Conservation (phyloP, 805 yeast species). For the Yamadazyma takamatsuzukensis region DNA sequence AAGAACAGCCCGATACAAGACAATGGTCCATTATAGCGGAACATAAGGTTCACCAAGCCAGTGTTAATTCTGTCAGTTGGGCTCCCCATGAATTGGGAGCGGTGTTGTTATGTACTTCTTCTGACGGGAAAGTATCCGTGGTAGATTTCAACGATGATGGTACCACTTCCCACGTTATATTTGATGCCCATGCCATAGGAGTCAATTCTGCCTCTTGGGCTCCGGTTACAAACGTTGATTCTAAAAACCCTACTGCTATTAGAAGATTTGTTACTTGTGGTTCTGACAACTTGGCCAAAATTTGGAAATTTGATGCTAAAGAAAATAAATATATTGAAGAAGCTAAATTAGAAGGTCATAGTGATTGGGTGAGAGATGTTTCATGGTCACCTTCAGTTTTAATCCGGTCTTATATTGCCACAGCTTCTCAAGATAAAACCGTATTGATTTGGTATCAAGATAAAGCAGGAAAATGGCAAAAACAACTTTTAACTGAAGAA, state of each 20-base stretch:
- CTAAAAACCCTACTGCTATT: constrained; percentile 31
- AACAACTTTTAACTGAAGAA: constrained; percentile 67
- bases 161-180: constrained; percentile 56
- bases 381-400: constrained; percentile 95
- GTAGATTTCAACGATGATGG: constrained; percentile 92
- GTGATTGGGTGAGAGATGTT: constrained; percentile 98
- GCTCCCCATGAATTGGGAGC: constrained; percentile 98
- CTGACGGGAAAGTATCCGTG: constrained; percentile 89
- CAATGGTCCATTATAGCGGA: constrained; percentile 85
- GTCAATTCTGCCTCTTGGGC: constrained; percentile 97
- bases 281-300: constrained; percentile 87
- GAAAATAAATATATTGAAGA: constrained; percentile 64
- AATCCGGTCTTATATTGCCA: constrained; percentile 84
- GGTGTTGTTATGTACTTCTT: constrained; percentile 80
- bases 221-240: constrained; percentile 44
- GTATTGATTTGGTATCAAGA: constrained; percentile 95
- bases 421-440: constrained; percentile 94
- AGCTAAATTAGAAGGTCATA: constrained; percentile 79
- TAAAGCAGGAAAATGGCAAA: constrained; percentile 68
- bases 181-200: constrained; percentile 89
- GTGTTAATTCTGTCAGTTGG: constrained; percentile 93
- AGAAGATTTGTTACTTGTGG: constrained; percentile 92
- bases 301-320: constrained; percentile 72
- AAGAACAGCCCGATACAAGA: constrained; percentile 73
- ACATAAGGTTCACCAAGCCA: constrained; percentile 86